These are phyloP conservation scores for Trichomonascaceae sp. DNA, from an alignment of 1,139 yeast species.

Conservation along the genomic window DNA sequence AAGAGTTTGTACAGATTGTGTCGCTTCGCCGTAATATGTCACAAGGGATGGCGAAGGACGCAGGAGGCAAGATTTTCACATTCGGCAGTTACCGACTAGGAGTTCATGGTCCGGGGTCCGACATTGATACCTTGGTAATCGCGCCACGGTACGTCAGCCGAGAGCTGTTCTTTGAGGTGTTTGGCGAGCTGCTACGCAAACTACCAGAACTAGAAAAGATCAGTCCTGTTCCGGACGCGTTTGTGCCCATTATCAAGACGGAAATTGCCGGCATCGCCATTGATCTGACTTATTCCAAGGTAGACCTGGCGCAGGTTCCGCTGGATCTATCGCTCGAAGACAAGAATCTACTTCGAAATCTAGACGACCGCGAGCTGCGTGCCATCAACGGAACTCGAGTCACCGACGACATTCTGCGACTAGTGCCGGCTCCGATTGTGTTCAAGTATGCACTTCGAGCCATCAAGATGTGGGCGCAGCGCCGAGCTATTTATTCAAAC, in stretches of 20 bases:
- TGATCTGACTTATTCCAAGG: conserved; percentile 73
- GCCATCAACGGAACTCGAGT: conserved; percentile 93
- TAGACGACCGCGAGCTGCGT: conserved; percentile 83
- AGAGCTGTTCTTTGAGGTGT: conserved; percentile 75
- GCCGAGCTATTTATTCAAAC: conserved; percentile 86
- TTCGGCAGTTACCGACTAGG: conserved; percentile 92
- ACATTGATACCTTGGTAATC: conserved; percentile 89
- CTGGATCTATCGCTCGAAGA: conserved; percentile 60
- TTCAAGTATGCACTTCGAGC: conserved; percentile 89
- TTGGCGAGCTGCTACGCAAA: conserved; percentile 49
- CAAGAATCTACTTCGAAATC: conserved; percentile 67
- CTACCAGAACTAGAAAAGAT: conserved; percentile 81
- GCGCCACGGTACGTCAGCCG: conserved; percentile 94
- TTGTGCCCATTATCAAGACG: conserved; percentile 85
- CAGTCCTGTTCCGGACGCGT: conserved; percentile 90
- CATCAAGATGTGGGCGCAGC: conserved; percentile 92
- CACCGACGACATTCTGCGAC: conserved; percentile 77
- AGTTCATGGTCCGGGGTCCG: conserved; percentile 96
- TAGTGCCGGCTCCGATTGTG: conserved; percentile 88
- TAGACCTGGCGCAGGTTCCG: conserved; percentile 77
- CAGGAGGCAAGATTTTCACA: conserved; percentile 93
- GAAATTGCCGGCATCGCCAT: conserved; percentile 82
- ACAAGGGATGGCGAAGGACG: conserved; percentile 94
- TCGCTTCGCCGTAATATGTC: conserved; percentile 78
- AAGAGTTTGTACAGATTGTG: conserved; percentile 73